phyloP scores from a whole-genome alignment of 2,329 filamentous ascomycete species.

The Metarhizium anisopliae region DNA sequence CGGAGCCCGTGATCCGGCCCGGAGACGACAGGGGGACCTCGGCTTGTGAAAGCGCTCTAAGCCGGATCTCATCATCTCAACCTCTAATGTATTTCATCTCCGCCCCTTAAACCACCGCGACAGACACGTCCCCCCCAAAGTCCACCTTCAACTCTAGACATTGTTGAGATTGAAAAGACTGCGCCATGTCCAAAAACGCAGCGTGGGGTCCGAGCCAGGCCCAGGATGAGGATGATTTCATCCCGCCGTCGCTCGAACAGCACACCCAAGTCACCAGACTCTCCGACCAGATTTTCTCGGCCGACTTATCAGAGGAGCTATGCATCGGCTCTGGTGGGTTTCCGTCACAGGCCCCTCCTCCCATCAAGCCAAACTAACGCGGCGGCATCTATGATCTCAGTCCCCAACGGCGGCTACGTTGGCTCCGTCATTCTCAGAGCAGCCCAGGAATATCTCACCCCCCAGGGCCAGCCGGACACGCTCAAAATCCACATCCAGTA shows the following conservation, averaged over 20 bases:
- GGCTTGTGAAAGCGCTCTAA: too few relatives aligned
- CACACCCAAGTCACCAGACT: background rate
- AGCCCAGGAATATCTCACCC: slow-evolving; percentile 23
- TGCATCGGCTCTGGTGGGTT: background rate
- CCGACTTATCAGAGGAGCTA: background rate
- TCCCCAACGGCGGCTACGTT: slow-evolving; percentile 39
- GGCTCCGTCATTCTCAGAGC: slow-evolving; percentile 30
- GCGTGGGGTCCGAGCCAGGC: background rate
- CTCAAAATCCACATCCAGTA: slow-evolving; percentile 33
- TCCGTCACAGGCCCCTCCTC: background rate
- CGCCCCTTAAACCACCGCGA: too few relatives aligned
- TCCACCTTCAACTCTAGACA: too few relatives aligned
- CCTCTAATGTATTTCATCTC: too few relatives aligned
- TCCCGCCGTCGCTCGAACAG: background rate
- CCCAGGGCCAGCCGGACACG: slow-evolving; percentile 26
- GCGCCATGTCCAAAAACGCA: background rate
- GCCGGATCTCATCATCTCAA: too few relatives aligned
- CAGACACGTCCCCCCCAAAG: too few relatives aligned
- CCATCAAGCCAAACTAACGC: background rate
- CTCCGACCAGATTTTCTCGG: background rate
- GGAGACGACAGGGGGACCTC: too few relatives aligned
- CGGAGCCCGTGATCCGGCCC: too few relatives aligned
- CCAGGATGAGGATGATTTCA: background rate
- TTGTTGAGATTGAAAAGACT: too few relatives aligned
- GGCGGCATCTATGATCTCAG: slow-evolving; percentile 14